These are phyloP conservation scores for Microbotryomycetes sp. DNA, from an alignment of 1,284 basidiomycete species.

Conservation along the genomic window DNA sequence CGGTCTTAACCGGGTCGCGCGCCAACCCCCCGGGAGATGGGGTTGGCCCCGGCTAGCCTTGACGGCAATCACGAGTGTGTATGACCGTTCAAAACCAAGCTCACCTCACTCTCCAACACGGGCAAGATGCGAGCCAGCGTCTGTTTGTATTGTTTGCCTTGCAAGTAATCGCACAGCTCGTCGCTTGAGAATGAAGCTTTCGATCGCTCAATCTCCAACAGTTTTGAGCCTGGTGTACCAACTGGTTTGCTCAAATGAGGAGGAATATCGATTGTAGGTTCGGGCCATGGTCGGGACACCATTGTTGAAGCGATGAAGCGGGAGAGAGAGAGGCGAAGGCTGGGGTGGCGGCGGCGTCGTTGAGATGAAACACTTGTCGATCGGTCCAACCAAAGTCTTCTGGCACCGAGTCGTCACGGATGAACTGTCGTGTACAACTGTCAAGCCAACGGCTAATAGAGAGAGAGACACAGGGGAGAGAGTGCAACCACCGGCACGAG, in stretches of 20 bases:
- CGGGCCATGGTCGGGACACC: not conserved
- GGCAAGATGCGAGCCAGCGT: slow-evolving; percentile 17
- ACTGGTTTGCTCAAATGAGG: slow-evolving; percentile 15
- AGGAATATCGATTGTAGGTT: slow-evolving; percentile 21
- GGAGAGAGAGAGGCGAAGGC: not conserved
- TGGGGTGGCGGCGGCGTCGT: too few species aligned
- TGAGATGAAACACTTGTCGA: too few species aligned
- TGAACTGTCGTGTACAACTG: too few species aligned
- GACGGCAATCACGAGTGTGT: too few species aligned
- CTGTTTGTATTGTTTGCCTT: slow-evolving; percentile 24
- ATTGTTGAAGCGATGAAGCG: not conserved
- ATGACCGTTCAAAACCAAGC: not conserved
- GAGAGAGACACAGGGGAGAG: too few species aligned
- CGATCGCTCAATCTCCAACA: slow-evolving; percentile 34
- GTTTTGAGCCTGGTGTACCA: slow-evolving; percentile 20
- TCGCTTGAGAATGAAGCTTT: slow-evolving; percentile 28
- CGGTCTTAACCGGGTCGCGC: too few species aligned
- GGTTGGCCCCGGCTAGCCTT: too few species aligned
- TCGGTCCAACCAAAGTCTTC: too few species aligned
- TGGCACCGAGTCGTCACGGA: too few species aligned
- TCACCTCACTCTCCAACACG: slow-evolving; percentile 28
- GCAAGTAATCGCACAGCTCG: slow-evolving; percentile 30
- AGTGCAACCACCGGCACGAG: too few species aligned
- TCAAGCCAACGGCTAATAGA: too few species aligned
- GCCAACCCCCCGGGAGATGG: too few species aligned